Conservation (phyloP, 306 rosid species). For the Phaseolus lunatus region DNA sequence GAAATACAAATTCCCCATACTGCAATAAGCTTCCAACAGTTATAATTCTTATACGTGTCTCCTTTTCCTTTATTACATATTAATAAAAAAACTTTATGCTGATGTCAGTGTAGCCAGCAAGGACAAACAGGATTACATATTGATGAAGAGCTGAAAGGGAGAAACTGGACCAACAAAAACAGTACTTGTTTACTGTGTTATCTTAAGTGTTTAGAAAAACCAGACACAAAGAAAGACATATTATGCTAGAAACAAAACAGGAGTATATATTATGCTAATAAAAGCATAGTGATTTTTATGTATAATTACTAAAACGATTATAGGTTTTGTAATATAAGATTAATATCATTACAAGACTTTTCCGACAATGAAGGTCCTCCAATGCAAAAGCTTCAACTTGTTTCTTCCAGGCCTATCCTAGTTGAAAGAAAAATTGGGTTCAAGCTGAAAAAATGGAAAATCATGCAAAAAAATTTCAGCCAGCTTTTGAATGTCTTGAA, state of each 20-base stretch:
- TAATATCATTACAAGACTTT: neutral
- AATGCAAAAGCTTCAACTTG: neutral
- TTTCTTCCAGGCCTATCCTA: neutral
- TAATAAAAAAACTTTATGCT: conserved; percentile 11
- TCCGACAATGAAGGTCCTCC: neutral
- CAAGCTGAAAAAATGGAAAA: neutral
- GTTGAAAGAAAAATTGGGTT: neutral
- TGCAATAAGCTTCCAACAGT: neutral
- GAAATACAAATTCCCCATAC: neutral
- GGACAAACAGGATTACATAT: neutral
- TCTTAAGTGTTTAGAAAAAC: conserved; percentile 7
- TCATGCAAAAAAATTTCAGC: neutral
- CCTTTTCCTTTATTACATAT: neutral
- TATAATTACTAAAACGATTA: neutral
- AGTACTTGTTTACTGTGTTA: neutral
- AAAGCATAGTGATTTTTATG: neutral
- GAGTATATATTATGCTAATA: neutral
- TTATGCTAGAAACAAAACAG: neutral
- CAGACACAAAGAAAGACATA: neutral
- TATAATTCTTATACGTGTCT: neutral
- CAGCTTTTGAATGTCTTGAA: neutral
- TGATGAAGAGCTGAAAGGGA: conserved; percentile 13
- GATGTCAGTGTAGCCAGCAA: conserved; percentile 20
- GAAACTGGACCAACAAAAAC: conserved; percentile 1
- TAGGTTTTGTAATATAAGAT: neutral